Conservation (phyloP, 441 rosid genomes). For the Erodium texanum region DNA sequence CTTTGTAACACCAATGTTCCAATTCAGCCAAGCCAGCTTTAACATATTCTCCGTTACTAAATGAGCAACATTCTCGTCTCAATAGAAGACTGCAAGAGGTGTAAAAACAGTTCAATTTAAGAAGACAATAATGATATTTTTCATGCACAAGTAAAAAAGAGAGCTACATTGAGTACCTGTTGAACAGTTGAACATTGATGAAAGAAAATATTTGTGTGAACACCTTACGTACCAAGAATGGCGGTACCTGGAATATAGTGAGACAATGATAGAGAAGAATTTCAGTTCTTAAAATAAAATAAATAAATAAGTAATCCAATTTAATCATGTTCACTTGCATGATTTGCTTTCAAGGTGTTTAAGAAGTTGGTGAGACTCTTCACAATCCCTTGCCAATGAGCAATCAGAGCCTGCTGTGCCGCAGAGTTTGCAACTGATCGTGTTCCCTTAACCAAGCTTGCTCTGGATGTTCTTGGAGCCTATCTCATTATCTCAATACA, state of each 20-base stretch:
- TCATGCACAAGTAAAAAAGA: not conserved
- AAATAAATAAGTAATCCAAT: not conserved
- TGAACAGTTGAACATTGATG: slow-evolving; percentile 80
- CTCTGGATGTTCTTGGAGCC: slow-evolving; percentile 99
- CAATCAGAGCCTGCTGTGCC: slow-evolving; percentile 89
- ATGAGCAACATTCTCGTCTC: slow-evolving; percentile 95
- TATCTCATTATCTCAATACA: slow-evolving; percentile 24
- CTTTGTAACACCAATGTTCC: slow-evolving; percentile 94
- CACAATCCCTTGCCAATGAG: slow-evolving; percentile 98
- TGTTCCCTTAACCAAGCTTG: slow-evolving; percentile 91
- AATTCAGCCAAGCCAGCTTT: slow-evolving; percentile 94
- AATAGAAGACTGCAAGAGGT: slow-evolving; percentile 54
- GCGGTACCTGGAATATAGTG: slow-evolving; percentile 66
- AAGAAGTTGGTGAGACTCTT: slow-evolving; percentile 91
- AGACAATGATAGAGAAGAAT: too few relatives aligned
- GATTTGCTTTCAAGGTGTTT: slow-evolving; percentile 67
- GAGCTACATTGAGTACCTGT: slow-evolving; percentile 35
- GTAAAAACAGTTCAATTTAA: not conserved
- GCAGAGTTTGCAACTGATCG: slow-evolving; percentile 79
- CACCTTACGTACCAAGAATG: slow-evolving; percentile 81
- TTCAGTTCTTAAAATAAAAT: not conserved
- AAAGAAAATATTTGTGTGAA: slow-evolving; percentile 86
- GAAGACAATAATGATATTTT: not conserved
- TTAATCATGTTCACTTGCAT: slow-evolving; percentile 35
- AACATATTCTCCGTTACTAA: slow-evolving; percentile 96